Percentiles rank a stretch among this genome's conserved stretches.
These are phyloP conservation scores for Huntiella omanensis DNA, from an alignment of 2,329 filamentous ascomycete species.

Conservation along the genomic window DNA sequence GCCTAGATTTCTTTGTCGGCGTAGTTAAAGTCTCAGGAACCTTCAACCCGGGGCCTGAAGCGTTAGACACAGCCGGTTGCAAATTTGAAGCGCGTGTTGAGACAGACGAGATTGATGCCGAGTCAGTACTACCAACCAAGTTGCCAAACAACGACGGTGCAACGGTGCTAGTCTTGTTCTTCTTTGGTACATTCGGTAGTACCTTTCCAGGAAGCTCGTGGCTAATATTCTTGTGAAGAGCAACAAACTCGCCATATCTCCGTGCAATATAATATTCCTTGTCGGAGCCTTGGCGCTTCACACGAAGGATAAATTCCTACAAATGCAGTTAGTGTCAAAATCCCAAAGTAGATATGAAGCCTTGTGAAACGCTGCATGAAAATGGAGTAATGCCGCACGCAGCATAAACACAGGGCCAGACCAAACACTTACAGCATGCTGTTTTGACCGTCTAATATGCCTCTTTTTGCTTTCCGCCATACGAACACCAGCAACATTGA, in stretches of 20 bases:
- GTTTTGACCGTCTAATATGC: no score
- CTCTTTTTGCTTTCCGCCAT: conserved; percentile 26
- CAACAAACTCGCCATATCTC: conserved; percentile 73
- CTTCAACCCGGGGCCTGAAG: neutral
- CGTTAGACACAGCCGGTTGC: conserved; percentile 1
- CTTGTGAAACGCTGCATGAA: neutral
- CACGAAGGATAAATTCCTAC: conserved; percentile 74
- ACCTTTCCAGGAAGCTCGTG: conserved; percentile 82
- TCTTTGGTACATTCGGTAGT: conserved; percentile 67
- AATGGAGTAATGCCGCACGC: neutral
- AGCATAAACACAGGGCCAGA: neutral
- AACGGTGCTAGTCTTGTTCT: conserved; percentile 69
- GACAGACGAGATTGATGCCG: conserved; percentile 60
- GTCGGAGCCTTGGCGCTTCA: conserved; percentile 56
- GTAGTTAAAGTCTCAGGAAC: neutral
- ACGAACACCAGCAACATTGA: conserved; percentile 82
- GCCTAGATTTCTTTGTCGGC: conserved; percentile 11
- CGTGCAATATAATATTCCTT: conserved; percentile 60
- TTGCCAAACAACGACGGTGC: conserved; percentile 36
- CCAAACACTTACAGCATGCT: conserved; percentile 55
- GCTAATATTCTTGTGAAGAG: conserved; percentile 59
- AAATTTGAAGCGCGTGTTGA: conserved; percentile 42
- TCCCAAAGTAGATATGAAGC: no score
- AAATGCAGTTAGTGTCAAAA: no score
- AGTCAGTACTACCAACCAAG: conserved; percentile 41